Base-by-base conservation (phyloP, 1,139 yeast genomes). In the Hemisphaericaspora lyxosophila region DNA sequence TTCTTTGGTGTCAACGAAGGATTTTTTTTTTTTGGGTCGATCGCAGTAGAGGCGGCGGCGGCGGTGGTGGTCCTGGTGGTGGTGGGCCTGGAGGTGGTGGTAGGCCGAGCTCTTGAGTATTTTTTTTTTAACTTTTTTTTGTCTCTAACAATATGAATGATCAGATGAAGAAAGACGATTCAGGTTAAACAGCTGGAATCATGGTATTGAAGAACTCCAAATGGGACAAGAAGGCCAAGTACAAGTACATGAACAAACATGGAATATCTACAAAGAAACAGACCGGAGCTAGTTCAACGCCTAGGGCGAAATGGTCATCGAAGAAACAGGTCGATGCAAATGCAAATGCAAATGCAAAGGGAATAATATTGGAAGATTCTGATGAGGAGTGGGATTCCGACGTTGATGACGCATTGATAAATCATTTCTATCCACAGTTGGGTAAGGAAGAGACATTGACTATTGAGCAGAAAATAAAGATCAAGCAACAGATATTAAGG, bases 141-240 rank as follows among this genome's bases (percentile, higher is more conserved):
- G n/a, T n/a, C n/a, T n/a, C n/a, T n/a, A n/a, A n/a, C n/a, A n/a
- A n/a, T n/a, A n/a, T n/a, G n/a, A n/a, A n/a, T n/a, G n/a, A n/a
- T n/a, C n/a, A n/a, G n/a, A n/a, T n/a, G n/a, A n/a, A n/a, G n/a
- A n/a, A n/a, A n/a, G n/a, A n/a, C n/a, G n/a, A n/a, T n/a, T n/a
- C n/a, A n/a, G n/a, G n/a, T n/a, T n/a, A n/a, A n/a, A n/a, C n/a
- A n/a, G n/a, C n/a, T n/a, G n/a, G n/a, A n/a, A n/a, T 22, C 6
- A 70, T 70, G 76, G 76, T 70, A 28, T 53, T 70, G 33, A 67
- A 70, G 50, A 65, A 70, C 44, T 59, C 67, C 8, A 71, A 70
- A 50, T 70, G 74, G 70, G 77, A 70, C 49, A 64, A 62, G 44
- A 69, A 66, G 50, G 75, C 75, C 33, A 71, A 67, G 46, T 43